Base-by-base conservation (phyloP, 257 asterid species). In the Ocimum tenuiflorum region DNA sequence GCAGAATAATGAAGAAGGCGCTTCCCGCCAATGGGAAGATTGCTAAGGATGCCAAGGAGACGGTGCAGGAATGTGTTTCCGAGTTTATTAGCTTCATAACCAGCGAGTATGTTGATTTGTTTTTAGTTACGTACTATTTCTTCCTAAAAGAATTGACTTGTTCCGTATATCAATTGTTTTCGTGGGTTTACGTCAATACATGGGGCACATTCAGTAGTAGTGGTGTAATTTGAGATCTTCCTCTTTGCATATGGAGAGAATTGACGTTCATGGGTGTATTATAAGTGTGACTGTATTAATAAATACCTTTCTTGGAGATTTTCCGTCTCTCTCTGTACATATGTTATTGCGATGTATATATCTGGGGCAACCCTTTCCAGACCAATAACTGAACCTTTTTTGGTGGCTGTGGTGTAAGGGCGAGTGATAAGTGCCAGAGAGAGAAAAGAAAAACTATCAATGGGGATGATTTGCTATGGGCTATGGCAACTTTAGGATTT, bases 381-480 rank as follows among this genome's bases (percentile, higher is more conserved):
- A 7, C 53, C 12, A 7, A 19, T 22, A 67, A 29, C 64, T 70
- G 42, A 70, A 22, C 19, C 9, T 3, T 52, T 38, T 60, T 33
- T 27, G 60, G 36, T 69, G 73, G 31, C 74, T 80, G 75, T 43
- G 70, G 61, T 78, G 54, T 68, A 43, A 90, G 97, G 88, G 95
- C 97, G 51, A 90, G 95, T 63, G 95, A 90, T 69, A 90, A 90
- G 83, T 90, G 97, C 75, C 95, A 87, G 83, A 85, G 88, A 72
- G 97, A 90, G 80, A 85, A 90, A 71, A 79, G 95, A 59, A 90
- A 90, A 86, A 90, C 97, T 0, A 83, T 89, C 69, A 89, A 85
- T 60, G 97, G 97, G 52, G 97, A 89, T 74, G 97, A 89, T 80
- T 73, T 89, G 80, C 70, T 89, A 1, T 87, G 95, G 95, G 94